A percentile compares a stretch with the other conserved stretches of the same genome.
These are phyloP conservation scores for Pyrenophora graminea DNA, from an alignment of 2,329 filamentous ascomycete species.

Conservation along the genomic window DNA sequence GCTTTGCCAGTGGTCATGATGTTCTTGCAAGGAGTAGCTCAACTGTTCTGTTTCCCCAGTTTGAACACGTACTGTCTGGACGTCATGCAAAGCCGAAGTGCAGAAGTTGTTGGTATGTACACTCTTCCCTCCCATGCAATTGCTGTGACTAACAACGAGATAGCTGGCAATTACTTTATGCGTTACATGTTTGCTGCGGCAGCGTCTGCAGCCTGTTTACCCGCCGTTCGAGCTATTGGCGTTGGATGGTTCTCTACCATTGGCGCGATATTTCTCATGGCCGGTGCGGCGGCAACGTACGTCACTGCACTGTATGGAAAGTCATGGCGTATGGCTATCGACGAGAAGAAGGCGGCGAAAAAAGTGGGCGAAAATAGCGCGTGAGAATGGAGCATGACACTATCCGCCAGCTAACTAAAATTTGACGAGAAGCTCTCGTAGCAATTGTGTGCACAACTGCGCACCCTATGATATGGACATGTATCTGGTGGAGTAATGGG, in stretches of 20 bases:
- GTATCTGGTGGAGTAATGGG: no score
- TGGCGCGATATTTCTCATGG: conserved; percentile 60
- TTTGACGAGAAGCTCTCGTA: no score
- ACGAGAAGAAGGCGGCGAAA: conserved; percentile 52
- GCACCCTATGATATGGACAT: no score
- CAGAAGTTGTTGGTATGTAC: conserved; percentile 66
- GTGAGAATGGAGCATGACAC: no score
- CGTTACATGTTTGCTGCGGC: conserved; percentile 75
- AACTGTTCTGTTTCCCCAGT: conserved; percentile 75
- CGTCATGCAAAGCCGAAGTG: conserved; percentile 72
- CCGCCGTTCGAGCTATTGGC: conserved; percentile 73
- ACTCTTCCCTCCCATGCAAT: background rate
- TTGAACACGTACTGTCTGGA: conserved; percentile 83
- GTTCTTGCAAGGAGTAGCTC: conserved; percentile 74
- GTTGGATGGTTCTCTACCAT: conserved; percentile 83
- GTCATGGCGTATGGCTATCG: conserved; percentile 59
- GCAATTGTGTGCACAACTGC: background rate
- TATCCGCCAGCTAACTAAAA: no score
- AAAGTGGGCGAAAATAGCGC: conserved; percentile 32
- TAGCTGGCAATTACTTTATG: conserved; percentile 76
- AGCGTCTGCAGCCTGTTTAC: conserved; percentile 72
- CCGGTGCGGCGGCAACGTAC: conserved; percentile 53
- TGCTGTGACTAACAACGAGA: conserved; percentile 1
- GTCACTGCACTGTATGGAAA: conserved; percentile 57
- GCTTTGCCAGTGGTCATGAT: conserved; percentile 71